Percentiles rank a stretch among this genome's conserved stretches.
Evolutionary conservation across 2,329 filamentous ascomycete genomes (phyloP).

Genomic region (Pezicula neosporulosa): DNA sequence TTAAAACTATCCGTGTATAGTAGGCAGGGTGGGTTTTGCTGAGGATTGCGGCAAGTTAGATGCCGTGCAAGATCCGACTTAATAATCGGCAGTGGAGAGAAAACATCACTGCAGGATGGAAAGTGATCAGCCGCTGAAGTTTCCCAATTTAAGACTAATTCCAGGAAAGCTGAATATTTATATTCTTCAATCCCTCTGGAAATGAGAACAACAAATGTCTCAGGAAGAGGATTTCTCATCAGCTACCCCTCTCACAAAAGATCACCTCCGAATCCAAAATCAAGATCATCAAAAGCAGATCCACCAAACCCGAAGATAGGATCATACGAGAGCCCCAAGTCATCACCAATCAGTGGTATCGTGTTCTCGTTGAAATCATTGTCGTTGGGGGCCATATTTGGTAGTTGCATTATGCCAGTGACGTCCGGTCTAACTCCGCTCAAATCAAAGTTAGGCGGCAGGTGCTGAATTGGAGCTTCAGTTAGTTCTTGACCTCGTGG

Average conservation of each 20-base stretch:
- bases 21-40: neutral
- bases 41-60: neutral
- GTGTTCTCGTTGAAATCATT: neutral
- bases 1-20: neutral
- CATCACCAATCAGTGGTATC: neutral
- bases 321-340: constrained; percentile 3
- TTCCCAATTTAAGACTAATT: too few species aligned
- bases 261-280: neutral
- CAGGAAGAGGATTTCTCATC: too few species aligned
- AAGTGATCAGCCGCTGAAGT: too few species aligned
- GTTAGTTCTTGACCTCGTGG: neutral
- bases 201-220: too few species aligned
- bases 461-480: neutral
- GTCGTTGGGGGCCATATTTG: neutral
- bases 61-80: neutral
- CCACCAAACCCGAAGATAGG: constrained; percentile 9
- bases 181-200: too few species aligned
- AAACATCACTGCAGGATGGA: neutral
- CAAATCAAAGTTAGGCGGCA: neutral
- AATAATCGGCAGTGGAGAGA: neutral
- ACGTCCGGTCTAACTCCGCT: neutral
- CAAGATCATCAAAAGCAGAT: constrained; percentile 6
- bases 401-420: neutral
- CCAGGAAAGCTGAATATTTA: too few species aligned
- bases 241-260: neutral